These are phyloP conservation scores for Chloranthus sessilifolius DNA, from an alignment of 164 flowering plant species.

Conservation along the genomic window DNA sequence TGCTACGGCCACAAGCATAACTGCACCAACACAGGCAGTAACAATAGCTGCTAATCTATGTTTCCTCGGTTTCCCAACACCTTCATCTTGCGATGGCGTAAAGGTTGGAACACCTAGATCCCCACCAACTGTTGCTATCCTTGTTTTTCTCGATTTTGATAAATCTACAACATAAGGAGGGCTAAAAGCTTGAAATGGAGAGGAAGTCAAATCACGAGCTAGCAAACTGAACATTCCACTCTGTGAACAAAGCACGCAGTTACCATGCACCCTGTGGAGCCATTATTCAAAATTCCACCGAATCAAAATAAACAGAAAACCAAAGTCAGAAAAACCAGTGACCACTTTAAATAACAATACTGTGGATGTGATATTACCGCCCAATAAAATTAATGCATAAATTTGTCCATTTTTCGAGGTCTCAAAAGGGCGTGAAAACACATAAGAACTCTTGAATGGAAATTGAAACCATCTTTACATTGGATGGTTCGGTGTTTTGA, in stretches of 20 bases:
- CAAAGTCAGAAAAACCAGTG: neutral
- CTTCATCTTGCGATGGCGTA: constrained; percentile 22
- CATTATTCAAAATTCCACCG: constrained; percentile 1
- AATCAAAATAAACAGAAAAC: neutral
- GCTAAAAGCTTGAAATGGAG: constrained; percentile 11
- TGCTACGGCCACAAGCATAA: constrained; percentile 27
- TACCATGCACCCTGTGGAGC: constrained; percentile 24
- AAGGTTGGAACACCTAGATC: constrained; percentile 32
- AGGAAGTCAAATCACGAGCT: constrained; percentile 12
- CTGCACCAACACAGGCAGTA: constrained; percentile 30
- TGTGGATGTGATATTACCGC: no score
- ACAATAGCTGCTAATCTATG: constrained; percentile 28
- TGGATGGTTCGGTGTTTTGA: no score
- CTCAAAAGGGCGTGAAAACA: no score
- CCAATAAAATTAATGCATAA: no score
- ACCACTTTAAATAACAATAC: no score
- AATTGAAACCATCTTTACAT: no score
- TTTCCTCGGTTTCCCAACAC: constrained; percentile 23
- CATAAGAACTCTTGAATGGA: no score
- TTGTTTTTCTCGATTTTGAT: constrained; percentile 19
- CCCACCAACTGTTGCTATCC: constrained; percentile 19
- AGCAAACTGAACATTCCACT: constrained; percentile 11
- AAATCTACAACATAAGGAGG: constrained; percentile 6
- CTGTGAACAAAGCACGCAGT: constrained; percentile 12
- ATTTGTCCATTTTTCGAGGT: no score